Base-by-base conservation (phyloP, 2,329 filamentous ascomycete species). In the Neonectria neomacrospora region DNA sequence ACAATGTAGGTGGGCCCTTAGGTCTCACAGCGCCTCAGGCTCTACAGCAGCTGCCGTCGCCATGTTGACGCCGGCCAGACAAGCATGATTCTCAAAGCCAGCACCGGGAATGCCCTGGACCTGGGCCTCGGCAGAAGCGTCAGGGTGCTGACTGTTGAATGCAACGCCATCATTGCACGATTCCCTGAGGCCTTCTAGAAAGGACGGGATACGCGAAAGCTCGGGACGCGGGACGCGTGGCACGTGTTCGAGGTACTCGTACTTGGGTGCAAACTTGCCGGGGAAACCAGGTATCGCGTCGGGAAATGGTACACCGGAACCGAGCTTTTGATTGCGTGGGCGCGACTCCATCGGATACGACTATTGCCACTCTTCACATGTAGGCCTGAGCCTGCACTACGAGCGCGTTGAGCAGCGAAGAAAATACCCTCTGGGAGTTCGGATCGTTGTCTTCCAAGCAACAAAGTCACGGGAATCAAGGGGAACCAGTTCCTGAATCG, bases 321-420 rank as follows among this genome's bases (percentile, higher is more conserved):
- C n/a, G 28, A 50, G 28, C 28, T 50, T 44, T 53, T 52, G 41
- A 58, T 48, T 58, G 42, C 48, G 16, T 45, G 34, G 52, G 37
- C 23, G 42, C 32, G 60, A 58, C 54, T 51, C 50, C 54, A 58
- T 58, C 42, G 22, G 18, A 63, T 34, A 57, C 54, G 42, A 53
- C 42, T 42, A 32, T 63, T 18, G 41, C 32, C 54, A 50, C 42
- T 47, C 48, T 42, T 9, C 16, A 34, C 30, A 28, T 42, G 54
- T 41, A 55, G 16, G 14, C 18, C 54, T 41, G n/a, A 50, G 16
- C 34, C 42, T 16, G 34, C 32, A 34, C 20, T 18, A 16, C 41
- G 39, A 39, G 18, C 37, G 34, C 22, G 8, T 10, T 32, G 11
- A 20, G 11, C 12, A 16, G 9, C 20, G 32, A 57, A 18, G 41